phyloP scores from a whole-genome alignment of 495 filamentous ascomycete species.

The Trichoderma erinaceum region DNA sequence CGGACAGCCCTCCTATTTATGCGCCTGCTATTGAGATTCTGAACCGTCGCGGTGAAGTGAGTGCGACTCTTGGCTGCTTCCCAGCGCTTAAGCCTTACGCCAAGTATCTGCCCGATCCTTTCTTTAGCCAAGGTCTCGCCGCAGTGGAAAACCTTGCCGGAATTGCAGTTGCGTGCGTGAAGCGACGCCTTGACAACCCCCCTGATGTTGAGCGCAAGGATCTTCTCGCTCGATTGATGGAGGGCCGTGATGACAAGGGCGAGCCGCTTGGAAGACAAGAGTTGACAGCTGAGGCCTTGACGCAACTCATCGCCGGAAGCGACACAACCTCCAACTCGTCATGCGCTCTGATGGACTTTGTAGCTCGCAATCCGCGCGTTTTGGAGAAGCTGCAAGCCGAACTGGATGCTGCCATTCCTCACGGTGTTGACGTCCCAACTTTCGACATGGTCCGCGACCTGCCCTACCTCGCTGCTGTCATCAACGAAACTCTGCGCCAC shows the following conservation, averaged over 20 bases:
- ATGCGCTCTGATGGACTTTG: conserved; percentile 80
- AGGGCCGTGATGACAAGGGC: conserved; percentile 77
- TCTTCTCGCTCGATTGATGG: conserved; percentile 76
- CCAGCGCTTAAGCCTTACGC: conserved; percentile 58
- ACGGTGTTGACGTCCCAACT: conserved; percentile 54
- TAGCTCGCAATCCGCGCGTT: conserved; percentile 62
- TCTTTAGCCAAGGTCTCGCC: conserved; percentile 56
- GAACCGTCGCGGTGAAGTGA: conserved; percentile 64
- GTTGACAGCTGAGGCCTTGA: conserved; percentile 81
- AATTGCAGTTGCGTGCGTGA: conserved; percentile 77
- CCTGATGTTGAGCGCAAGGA: conserved; percentile 61
- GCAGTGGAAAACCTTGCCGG: conserved; percentile 64
- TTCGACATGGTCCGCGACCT: conserved; percentile 70
- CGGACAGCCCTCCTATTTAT: conserved; percentile 47
- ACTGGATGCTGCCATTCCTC: conserved; percentile 63
- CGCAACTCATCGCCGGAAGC: conserved; percentile 83
- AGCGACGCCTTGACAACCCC: conserved; percentile 60
- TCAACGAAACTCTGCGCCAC: conserved; percentile 85
- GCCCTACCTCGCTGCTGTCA: conserved; percentile 69
- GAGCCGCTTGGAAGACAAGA: conserved; percentile 67
- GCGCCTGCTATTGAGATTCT: conserved; percentile 65
- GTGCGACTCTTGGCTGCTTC: conserved; percentile 55
- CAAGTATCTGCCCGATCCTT: conserved; percentile 60
- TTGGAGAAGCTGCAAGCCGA: conserved; percentile 63
- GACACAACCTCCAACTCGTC: conserved; percentile 88